These are phyloP conservation scores for Dactylellina haptotyla DNA, from an alignment of 2,329 filamentous ascomycete genomes.

Conservation along the genomic window DNA sequence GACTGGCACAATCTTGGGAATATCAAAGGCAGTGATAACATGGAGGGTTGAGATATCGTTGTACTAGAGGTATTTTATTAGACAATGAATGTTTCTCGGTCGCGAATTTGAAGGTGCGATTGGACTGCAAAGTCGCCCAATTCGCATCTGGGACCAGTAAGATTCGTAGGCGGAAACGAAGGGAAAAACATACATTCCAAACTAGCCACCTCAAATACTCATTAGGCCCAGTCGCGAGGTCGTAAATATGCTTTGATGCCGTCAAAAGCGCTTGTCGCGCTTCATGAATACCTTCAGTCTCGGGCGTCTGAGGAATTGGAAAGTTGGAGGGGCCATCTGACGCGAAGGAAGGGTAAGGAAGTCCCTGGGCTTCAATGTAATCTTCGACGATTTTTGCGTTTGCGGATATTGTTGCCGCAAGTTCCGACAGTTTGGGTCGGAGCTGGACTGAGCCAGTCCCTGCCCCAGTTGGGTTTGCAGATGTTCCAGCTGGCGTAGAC, in stretches of 20 bases:
- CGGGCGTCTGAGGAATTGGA: conserved; percentile 31
- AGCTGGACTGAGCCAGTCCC: conserved; percentile 29
- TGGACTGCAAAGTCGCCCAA: neutral
- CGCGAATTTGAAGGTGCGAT: too few relatives aligned
- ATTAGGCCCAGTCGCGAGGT: conserved; percentile 44
- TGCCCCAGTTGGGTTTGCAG: conserved; percentile 16
- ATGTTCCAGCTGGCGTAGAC: neutral
- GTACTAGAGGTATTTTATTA: conserved; percentile 21
- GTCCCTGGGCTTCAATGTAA: conserved; percentile 42
- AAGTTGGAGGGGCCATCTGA: conserved; percentile 48
- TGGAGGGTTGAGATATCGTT: conserved; percentile 49
- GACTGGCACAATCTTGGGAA: conserved; percentile 38
- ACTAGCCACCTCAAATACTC: conserved; percentile 51
- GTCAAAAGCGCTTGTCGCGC: conserved; percentile 50
- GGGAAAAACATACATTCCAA: conserved; percentile 42
- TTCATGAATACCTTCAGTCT: conserved; percentile 41
- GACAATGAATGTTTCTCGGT: too few relatives aligned
- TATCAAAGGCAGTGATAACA: conserved; percentile 35
- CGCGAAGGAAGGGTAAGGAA: conserved; percentile 52
- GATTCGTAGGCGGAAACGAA: neutral
- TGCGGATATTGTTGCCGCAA: conserved; percentile 50
- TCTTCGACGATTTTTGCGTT: conserved; percentile 54
- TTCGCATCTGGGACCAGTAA: neutral
- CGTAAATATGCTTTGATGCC: conserved; percentile 49
- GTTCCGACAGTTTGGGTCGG: conserved; percentile 54